These are phyloP conservation scores for Chalara sp. DNA, from an alignment of 2,329 filamentous ascomycete genomes.

Conservation along the genomic window DNA sequence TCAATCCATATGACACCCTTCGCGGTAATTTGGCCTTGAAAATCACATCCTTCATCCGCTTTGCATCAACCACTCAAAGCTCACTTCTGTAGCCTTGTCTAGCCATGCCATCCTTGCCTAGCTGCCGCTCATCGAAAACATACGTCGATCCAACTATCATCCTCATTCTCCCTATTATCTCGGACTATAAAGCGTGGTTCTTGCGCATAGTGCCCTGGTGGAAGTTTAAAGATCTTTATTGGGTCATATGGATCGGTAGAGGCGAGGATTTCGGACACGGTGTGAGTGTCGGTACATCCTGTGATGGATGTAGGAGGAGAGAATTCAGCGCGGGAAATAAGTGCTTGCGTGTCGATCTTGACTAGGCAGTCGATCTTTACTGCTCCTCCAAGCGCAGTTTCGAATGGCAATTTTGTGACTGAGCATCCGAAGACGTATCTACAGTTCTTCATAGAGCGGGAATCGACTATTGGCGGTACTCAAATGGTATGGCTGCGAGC, in stretches of 20 bases:
- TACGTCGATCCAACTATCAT: slow-evolving; percentile 63
- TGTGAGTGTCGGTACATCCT: slow-evolving; percentile 55
- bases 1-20: too few species aligned
- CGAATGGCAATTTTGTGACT: slow-evolving; percentile 47
- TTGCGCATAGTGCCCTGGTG: slow-evolving; percentile 55
- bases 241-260: slow-evolving; percentile 42
- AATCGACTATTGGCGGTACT: slow-evolving; percentile 57
- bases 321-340: slow-evolving; percentile 46
- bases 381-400: slow-evolving; percentile 53
- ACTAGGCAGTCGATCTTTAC: slow-evolving; percentile 60
- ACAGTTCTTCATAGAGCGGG: slow-evolving; percentile 47
- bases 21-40: too few species aligned
- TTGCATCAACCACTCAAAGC: too few species aligned
- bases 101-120: slow-evolving; percentile 31
- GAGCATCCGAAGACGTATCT: slow-evolving; percentile 64
- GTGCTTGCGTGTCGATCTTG: slow-evolving; percentile 48
- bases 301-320: slow-evolving; percentile 44
- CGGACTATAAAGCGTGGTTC: slow-evolving; percentile 59
- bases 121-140: slow-evolving; percentile 62
- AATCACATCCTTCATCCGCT: too few species aligned
- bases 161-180: slow-evolving; percentile 38
- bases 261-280: slow-evolving; percentile 43
- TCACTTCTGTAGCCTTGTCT: too few species aligned
- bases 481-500: slow-evolving; percentile 57
- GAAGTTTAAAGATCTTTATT: slow-evolving; percentile 56